Evolutionary conservation across 257 asterid species (phyloP).

Genomic region (Solanum bulbocastanum): DNA sequence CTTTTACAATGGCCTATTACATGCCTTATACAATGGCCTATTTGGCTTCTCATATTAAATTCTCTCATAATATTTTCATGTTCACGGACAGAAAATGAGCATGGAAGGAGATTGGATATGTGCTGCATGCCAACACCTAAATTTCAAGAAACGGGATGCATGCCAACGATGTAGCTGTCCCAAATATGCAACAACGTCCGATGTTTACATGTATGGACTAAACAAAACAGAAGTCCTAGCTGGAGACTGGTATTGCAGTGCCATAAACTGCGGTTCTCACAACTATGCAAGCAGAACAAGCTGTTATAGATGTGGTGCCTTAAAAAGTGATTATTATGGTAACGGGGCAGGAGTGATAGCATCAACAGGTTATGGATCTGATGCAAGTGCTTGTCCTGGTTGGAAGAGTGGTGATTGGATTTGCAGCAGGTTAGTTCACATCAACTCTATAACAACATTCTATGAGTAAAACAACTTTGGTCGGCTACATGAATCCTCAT

Average conservation of each 20-base stretch:
- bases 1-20: not conserved
- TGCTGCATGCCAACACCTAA: slow-evolving; percentile 70
- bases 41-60: not conserved
- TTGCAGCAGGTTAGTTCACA: slow-evolving; percentile 43
- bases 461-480: not conserved
- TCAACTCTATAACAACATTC: not conserved
- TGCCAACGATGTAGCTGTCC: slow-evolving; percentile 76
- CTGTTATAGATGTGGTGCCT: slow-evolving; percentile 53
- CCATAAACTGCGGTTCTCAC: slow-evolving; percentile 56
- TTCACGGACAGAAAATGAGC: not conserved
- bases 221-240: slow-evolving; percentile 40
- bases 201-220: slow-evolving; percentile 33
- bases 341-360: slow-evolving; percentile 29
- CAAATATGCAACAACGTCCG: slow-evolving; percentile 38
- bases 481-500: not conserved
- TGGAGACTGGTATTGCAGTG: slow-evolving; percentile 78
- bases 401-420: slow-evolving; percentile 95
- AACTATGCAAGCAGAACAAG: slow-evolving; percentile 72
- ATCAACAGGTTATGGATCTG: slow-evolving; percentile 31
- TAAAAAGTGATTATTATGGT: slow-evolving; percentile 22
- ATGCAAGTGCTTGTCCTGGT: slow-evolving; percentile 45
- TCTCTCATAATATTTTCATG: not conserved
- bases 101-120: slow-evolving; percentile 48
- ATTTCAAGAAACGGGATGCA: slow-evolving; percentile 60
- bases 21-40: not conserved